Conservation (phyloP, 495 filamentous ascomycete species). For the Aspergillus diversus region DNA sequence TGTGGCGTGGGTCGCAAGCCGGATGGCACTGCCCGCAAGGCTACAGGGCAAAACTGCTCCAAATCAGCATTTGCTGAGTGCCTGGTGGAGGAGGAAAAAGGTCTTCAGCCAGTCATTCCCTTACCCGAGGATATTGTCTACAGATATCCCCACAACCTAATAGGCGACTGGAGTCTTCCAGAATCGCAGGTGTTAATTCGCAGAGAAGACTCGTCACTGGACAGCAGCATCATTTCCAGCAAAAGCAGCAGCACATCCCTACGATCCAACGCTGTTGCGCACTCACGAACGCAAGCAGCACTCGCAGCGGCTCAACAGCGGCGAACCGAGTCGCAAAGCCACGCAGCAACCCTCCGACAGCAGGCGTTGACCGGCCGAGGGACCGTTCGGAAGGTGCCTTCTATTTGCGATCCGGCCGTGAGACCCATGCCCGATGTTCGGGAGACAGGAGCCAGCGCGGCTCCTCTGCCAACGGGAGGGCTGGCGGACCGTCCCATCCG, state of each 20-base stretch:
- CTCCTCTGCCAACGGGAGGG: constrained; percentile 31
- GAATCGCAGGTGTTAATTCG: constrained; percentile 33
- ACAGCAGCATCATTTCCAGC: constrained; percentile 40
- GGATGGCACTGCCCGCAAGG: constrained; percentile 47
- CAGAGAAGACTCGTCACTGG: constrained; percentile 33
- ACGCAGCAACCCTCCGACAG: constrained; percentile 53
- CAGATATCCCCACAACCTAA: constrained; percentile 43
- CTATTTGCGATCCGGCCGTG: constrained; percentile 31
- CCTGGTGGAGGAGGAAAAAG: constrained; percentile 69
- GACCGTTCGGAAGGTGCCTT: constrained; percentile 36
- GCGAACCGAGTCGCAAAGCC: constrained; percentile 46
- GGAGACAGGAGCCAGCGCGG: constrained; percentile 22
- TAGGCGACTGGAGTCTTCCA: constrained; percentile 48
- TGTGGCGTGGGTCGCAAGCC: constrained; percentile 57
- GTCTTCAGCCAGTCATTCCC: constrained; percentile 70
- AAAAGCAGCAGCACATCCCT: constrained; percentile 32
- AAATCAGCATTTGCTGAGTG: constrained; percentile 72
- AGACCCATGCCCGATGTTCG: constrained; percentile 26
- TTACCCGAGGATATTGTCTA: constrained; percentile 72
- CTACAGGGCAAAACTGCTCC: constrained; percentile 44
- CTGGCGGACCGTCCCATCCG: constrained; percentile 50
- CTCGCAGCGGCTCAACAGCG: constrained; percentile 48
- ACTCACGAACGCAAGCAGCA: constrained; percentile 45
- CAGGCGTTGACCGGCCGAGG: constrained; percentile 40
- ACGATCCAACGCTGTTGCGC: constrained; percentile 31